Base-by-base conservation (phyloP, 768 basidiomycete genomes). In the Podaxis pistillaris region DNA sequence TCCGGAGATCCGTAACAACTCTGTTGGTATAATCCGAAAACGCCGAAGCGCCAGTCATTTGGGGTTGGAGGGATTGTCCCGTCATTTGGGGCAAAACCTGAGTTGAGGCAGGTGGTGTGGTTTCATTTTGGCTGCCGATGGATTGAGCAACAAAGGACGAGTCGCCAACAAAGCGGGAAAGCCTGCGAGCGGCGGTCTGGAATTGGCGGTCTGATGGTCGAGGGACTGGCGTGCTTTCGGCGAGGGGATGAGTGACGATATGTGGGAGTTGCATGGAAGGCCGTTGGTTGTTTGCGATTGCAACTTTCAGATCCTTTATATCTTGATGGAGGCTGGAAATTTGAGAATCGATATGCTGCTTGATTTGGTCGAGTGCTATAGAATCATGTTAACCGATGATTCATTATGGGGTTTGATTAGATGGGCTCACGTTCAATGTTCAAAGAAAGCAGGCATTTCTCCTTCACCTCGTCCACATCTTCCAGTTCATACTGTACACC, bases 401-500 rank as follows among this genome's bases (percentile, higher is more conserved):
- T 6, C 60, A 19, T 11, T 11, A 40, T 58, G 26, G n/a, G n/a
- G 19, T 41, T 37, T 64, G 26, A 46, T n/a, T 22, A 40, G 15
- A 66, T 51, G 36, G 11, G 86, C 96, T 75, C 75, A 98, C 96
- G 93, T 83, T 98, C 96, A 63, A 99, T 95, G 68, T 98, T 97
- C 53, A 99, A 78, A 51, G 93, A 96, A 54, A 99, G 76, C 19
- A 98, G 73, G 71, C 91, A 92, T 65, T 88, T 94, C 60, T 94
- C 90, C 74, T 89, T 88, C 36, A 99, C 85, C 71, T 99, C 96
- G 17, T 92, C 91, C 61, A 94, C 86, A 72, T 98, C 94, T 72
- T 99, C 96, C 60, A 98, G 78, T 75, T 98, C 96, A 71, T 96
- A 99, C 71, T 94, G 91, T 55, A 98, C 92, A 12, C 94, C 94